Base-by-base conservation (phyloP, 2,329 filamentous ascomycete species). In the Monilinia vaccinii-corymbosi region DNA sequence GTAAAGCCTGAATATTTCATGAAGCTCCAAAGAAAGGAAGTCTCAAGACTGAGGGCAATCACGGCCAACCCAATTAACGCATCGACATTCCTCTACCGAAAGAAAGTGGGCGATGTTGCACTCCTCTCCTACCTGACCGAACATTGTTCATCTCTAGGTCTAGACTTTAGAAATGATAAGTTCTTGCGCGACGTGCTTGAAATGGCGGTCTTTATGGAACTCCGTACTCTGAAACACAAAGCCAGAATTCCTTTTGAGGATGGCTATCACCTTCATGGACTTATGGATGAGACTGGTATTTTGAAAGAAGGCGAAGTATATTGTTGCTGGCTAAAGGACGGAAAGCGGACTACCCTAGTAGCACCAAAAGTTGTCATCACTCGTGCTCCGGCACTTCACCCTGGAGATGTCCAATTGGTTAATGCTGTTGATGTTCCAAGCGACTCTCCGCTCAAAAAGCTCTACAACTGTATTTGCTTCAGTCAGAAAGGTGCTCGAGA, bases 221-320 rank as follows among this genome's bases (percentile, higher is more conserved):
- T 96, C 4, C 81, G 89, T 4, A 78, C 88, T 32, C 74, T 96
- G 42, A 96, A 95, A 70, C 85, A 94, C 73, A 87, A 86, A 58
- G 84, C 88, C 0, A 82, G 89, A 1, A 94, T 95, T 38, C 85
- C 82, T 0, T 81, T 96, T 0, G 72, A 80, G 0, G 71, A 85
- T 18, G 91, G 88, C 0, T 80, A 86, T n/a, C 91, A 89, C 0
- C 77, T 95, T 0, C 91, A 91, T 66, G 91, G 91, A 0, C 79
- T 95, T 55, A 88, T 94, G 82, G 91, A 96, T 63, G 90, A 95
- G 71, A 91, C 88, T 0, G 83, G 81, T 0, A 81, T 79, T 40
- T 76, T 96, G 0, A 64, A 79, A 11, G 84, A 89, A 68, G 81
- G 81, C 1, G 77, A 95, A 63, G 80, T 93, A 0, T 92, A 85